Evolutionary conservation across 2,329 filamentous ascomycete genomes (phyloP), one percentile per base, ranked within the genome.

Genomic region (Ophiostoma piceae): DNA sequence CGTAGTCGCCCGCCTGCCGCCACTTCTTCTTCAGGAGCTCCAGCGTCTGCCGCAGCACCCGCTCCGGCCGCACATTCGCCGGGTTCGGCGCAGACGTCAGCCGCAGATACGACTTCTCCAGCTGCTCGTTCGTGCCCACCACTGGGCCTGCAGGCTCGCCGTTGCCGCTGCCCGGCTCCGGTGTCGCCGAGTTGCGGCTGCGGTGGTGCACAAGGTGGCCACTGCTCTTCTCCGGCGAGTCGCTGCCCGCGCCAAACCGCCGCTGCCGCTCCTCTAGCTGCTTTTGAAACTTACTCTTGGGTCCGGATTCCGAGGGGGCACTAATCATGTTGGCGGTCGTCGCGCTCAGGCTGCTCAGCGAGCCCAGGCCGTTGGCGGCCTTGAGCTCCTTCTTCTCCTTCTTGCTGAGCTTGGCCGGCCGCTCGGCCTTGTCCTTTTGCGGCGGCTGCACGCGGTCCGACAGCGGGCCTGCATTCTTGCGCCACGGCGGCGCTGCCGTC

Each of bases 91-190:
- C 90, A 41, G 94, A 89, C 22, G 94, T 99, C 78, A 99, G 85
- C 73, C 95, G 93, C 77, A 98, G 91, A 78, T 97, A 99, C 77
- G 88, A 90, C 84, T 99, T 99, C 80, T 98, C 94, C 75, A 98
- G 83, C 32, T 84, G 85, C 79, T 93, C 87, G 78, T 90, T 94
- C 65, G 91, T 92, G 74, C 95, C 95, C 71, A 97, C 86, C 43
- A 98, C 89, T 11, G 95, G 95, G 47, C 88, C 88, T 69, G 84
- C 80, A 74, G 87, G 82, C 75, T 83, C 82, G 22, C 71, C 71
- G 32, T 43, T 65, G 35, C 54, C 54, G 67, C 22, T 43, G 60
- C 54, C 43, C 19, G 72, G 62, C n/a, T 71, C 71, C 29, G 87
- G 86, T 29, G 72, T 68, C n/a, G 60, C 22, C 67, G 84, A 87